Evolutionary conservation across 1,139 yeast species (phyloP).

Genomic region (Nakaseomyces uthaithaninus): DNA sequence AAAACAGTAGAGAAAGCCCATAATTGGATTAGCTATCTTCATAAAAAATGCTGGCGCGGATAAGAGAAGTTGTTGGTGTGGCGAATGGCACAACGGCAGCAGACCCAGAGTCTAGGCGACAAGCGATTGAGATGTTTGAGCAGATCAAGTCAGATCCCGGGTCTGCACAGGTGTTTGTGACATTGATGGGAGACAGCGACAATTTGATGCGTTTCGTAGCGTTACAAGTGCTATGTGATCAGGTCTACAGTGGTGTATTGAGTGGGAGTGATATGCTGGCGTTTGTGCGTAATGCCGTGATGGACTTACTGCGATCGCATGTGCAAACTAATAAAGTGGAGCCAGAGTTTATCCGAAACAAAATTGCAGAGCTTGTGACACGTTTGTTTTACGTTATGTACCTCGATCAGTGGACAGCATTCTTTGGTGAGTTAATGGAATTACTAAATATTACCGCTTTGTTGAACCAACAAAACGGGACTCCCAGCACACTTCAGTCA

Average conservation of each 20-base stretch:
- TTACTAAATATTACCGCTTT: slow-evolving; percentile 23
- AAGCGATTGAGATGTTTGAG: slow-evolving; percentile 75
- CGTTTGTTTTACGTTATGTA: slow-evolving; percentile 63
- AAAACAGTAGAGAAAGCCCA: too few relatives aligned
- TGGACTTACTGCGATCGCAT: slow-evolving; percentile 36
- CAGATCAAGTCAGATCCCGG: slow-evolving; percentile 66
- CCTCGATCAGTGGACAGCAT: slow-evolving; percentile 48
- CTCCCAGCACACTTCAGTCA: slow-evolving; percentile 9
- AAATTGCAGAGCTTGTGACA: slow-evolving; percentile 66
- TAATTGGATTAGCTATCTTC: neutral
- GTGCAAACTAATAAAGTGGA: slow-evolving; percentile 33
- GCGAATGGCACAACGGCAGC: slow-evolving; percentile 69
- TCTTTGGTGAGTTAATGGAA: slow-evolving; percentile 56
- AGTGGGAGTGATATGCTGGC: slow-evolving; percentile 12
- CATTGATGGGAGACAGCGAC: slow-evolving; percentile 46
- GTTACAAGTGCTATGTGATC: slow-evolving; percentile 69
- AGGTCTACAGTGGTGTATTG: slow-evolving; percentile 32
- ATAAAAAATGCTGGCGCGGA: slow-evolving; percentile 63
- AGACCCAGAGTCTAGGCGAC: slow-evolving; percentile 60
- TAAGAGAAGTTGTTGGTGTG: slow-evolving; percentile 86
- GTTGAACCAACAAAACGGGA: neutral
- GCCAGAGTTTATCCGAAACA: slow-evolving; percentile 64
- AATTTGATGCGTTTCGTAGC: slow-evolving; percentile 66
- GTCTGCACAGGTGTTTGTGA: slow-evolving; percentile 73
- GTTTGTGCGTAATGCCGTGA: slow-evolving; percentile 37